Evolutionary conservation across 257 asterid species (phyloP).

Genomic region (Linderniella brevidens): DNA sequence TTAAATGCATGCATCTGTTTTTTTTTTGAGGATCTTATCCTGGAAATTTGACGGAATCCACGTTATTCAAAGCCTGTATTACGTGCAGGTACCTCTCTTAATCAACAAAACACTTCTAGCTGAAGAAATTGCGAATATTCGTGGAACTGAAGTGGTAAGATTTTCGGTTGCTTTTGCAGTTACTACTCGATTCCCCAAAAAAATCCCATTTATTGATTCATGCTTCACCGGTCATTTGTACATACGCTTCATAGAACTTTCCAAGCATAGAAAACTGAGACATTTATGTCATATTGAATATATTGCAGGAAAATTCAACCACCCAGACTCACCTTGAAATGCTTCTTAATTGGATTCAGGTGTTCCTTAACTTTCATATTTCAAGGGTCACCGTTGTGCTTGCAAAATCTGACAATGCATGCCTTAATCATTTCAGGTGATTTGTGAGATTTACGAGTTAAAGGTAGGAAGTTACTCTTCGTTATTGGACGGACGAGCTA

Average conservation of each 20-base stretch:
- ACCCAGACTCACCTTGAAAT: constrained; percentile 38
- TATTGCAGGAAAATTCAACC: constrained; percentile 41
- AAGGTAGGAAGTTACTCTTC: constrained; percentile 60
- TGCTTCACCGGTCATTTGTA: background rate
- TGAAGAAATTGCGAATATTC: constrained; percentile 57
- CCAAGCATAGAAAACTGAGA: background rate
- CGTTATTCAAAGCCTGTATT: background rate
- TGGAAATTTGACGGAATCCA: no score
- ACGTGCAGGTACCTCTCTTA: constrained; percentile 78
- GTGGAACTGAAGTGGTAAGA: constrained; percentile 52
- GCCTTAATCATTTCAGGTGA: constrained; percentile 39
- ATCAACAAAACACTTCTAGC: constrained; percentile 41
- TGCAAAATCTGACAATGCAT: no score
- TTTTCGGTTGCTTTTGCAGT: background rate
- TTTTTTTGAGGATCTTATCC: no score
- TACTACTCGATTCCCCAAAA: background rate
- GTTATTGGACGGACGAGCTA: constrained; percentile 83
- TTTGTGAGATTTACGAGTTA: constrained; percentile 57
- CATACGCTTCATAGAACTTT: background rate
- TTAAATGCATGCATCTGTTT: no score
- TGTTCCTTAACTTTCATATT: constrained; percentile 9
- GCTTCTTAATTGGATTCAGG: constrained; percentile 94
- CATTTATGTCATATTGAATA: constrained; percentile 12
- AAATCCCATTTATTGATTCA: no score
- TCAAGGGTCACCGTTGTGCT: no score